phyloP scores from a whole-genome alignment of 768 basidiomycete species.

The Suillus tomentosus region DNA sequence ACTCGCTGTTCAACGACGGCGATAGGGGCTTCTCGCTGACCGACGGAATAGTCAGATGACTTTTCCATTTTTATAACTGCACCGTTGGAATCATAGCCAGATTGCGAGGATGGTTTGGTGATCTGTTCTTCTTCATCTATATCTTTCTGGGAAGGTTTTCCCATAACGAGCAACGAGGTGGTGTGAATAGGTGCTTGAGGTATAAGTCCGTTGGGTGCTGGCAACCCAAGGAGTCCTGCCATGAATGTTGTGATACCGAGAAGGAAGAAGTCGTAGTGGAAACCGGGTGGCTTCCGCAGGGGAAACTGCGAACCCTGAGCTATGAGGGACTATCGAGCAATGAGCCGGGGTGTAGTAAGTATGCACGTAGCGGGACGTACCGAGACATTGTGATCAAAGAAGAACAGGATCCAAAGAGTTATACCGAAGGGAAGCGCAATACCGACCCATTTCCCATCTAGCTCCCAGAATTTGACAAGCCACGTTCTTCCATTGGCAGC shows the following conservation, averaged over 20 bases:
- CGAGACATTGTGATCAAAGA: constrained; percentile 94
- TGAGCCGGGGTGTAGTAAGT: background rate
- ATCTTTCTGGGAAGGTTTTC: constrained; percentile 39
- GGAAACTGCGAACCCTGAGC: constrained; percentile 90
- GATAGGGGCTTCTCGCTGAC: constrained; percentile 53
- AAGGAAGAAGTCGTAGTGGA: constrained; percentile 88
- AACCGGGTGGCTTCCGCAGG: constrained; percentile 85
- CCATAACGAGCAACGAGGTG: constrained; percentile 73
- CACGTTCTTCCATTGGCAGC: constrained; percentile 74
- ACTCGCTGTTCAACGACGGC: constrained; percentile 91
- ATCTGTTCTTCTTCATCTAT: constrained; percentile 40
- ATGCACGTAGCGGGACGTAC: constrained; percentile 42
- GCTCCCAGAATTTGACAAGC: constrained; percentile 88
- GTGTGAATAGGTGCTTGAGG: constrained; percentile 95
- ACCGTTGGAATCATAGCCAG: background rate
- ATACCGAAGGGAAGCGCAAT: constrained; percentile 89
- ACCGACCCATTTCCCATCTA: constrained; percentile 87
- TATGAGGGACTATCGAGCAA: constrained; percentile 69
- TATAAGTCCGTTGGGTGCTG: constrained; percentile 84
- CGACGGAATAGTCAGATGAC: constrained; percentile 17
- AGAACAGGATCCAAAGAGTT: constrained; percentile 88
- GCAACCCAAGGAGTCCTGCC: constrained; percentile 81
- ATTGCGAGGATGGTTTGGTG: constrained; percentile 16
- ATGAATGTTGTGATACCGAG: constrained; percentile 90
- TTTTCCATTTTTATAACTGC: constrained; percentile 29